Conservation (phyloP, 495 filamentous ascomycete genomes). For the Thermothielavioides terrestris region DNA sequence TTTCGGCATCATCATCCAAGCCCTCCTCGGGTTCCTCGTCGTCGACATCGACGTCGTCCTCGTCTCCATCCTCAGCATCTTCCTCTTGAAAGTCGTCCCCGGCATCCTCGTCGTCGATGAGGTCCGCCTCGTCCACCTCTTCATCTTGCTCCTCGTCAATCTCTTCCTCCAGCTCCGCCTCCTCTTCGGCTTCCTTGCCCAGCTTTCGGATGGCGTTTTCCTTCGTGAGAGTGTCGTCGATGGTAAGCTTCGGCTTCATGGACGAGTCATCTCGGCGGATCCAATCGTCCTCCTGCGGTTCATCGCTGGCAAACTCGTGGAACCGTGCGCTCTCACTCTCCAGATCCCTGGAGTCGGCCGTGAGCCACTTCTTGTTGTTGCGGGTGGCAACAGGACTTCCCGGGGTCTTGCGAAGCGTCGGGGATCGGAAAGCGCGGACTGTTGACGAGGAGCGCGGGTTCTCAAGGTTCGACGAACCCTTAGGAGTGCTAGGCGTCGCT, state of each 20-base stretch:
- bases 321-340: conserved; percentile 66
- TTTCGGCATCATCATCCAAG: conserved; percentile 31
- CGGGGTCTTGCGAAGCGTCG: conserved; percentile 30
- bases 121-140: conserved; percentile 43
- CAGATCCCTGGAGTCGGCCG: conserved; percentile 46
- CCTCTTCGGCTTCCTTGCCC: conserved; percentile 84
- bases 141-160: conserved; percentile 52
- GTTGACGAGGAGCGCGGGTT: conserved; percentile 38
- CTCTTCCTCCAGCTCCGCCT: conserved; percentile 63
- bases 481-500: conserved; percentile 17
- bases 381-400: conserved; percentile 28
- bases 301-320: conserved; percentile 84
- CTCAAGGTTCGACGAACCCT: conserved; percentile 25
- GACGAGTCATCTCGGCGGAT: conserved; percentile 53
- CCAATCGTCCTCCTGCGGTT: conserved; percentile 80
- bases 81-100: conserved; percentile 44
- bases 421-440: conserved; percentile 42
- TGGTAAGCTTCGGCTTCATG: conserved; percentile 61
- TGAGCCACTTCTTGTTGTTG: conserved; percentile 37
- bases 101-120: conserved; percentile 36
- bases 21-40: conserved; percentile 34
- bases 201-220: conserved; percentile 81
- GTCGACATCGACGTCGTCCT: conserved; percentile 37
- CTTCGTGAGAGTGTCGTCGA: conserved; percentile 82
- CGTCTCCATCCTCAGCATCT: conserved; percentile 29